Conservation (phyloP, 1,284 basidiomycete genomes). For the Agaricales sp. region DNA sequence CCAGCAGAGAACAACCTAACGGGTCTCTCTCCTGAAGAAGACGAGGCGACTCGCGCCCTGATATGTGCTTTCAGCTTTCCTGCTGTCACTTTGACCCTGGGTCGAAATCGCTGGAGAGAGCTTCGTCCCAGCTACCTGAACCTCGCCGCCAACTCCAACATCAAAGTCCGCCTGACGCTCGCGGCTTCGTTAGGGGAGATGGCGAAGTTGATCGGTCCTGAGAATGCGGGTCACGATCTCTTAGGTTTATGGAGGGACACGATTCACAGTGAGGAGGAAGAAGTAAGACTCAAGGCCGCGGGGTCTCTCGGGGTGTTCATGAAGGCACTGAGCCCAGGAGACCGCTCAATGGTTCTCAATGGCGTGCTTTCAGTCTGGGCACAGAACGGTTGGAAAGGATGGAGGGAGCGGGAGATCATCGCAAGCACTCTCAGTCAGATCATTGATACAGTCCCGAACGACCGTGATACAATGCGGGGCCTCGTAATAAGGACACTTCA, state of each 20-base stretch:
- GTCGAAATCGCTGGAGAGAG: slow-evolving; percentile 67
- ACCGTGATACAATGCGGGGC: slow-evolving; percentile 21
- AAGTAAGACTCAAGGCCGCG: slow-evolving; percentile 62
- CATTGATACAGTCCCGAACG: slow-evolving; percentile 25
- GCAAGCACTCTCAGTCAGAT: slow-evolving; percentile 47
- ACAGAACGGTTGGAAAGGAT: slow-evolving; percentile 53
- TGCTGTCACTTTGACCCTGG: slow-evolving; percentile 82
- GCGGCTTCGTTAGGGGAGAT: slow-evolving; percentile 87
- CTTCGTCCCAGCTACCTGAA: slow-evolving; percentile 63
- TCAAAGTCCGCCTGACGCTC: slow-evolving; percentile 66
- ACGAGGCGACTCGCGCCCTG: slow-evolving; percentile 39
- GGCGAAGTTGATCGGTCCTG: slow-evolving; percentile 74
- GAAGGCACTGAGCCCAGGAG: slow-evolving; percentile 38
- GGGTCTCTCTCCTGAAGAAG: neutral
- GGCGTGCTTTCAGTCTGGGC: slow-evolving; percentile 56
- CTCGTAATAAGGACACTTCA: slow-evolving; percentile 61
- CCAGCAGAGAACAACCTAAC: neutral
- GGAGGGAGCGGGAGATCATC: slow-evolving; percentile 75
- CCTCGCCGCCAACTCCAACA: slow-evolving; percentile 47
- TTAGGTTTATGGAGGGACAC: slow-evolving; percentile 64
- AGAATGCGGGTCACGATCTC: slow-evolving; percentile 63
- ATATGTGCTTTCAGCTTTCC: slow-evolving; percentile 95
- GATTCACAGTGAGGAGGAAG: slow-evolving; percentile 48
- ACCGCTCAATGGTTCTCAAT: slow-evolving; percentile 38
- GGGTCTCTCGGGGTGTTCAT: slow-evolving; percentile 58